Base-by-base conservation (phyloP, 2,329 filamentous ascomycete species). In the Aulographum hederae region DNA sequence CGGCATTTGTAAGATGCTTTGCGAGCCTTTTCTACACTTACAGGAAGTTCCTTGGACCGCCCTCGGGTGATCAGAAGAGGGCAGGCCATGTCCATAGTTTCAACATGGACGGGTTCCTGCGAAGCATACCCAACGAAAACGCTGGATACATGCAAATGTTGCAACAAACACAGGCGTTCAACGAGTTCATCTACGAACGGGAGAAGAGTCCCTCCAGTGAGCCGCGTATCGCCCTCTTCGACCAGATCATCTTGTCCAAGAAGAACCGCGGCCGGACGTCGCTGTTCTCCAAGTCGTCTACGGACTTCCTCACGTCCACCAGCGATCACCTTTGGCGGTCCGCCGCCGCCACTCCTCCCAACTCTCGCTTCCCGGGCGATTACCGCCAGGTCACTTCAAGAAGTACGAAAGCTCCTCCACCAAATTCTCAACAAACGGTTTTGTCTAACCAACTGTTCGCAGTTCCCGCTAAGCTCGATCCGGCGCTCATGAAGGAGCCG, bases 401-500 rank as follows among this genome's bases (percentile, higher is more conserved):
- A 52, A 60, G 62, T 65, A 43, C 11, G 11, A 29, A 8, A 26
- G 14, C 29, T 65, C 67, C 3, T 68, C 67, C 10, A 65, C 73
- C 26, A 64, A 5, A 57, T 68, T 26, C 65, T 66, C n/a, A 67
- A n/a, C 15, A 11, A 6, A 18, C 8, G 18, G 15, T 26, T 11
- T 31, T 8, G 18, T 8, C 6, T n/a, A n/a, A 11, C 52, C 62
- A 65, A 36, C 54, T 62, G 19, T 60, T 72, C 11, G 71, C 33
- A 71, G 70, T 80, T 23, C 89, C 89, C 4, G 73, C 80, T 5
- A 85, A 80, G 46, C 65, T 98, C 6, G 89, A 98, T 45, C 68
- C 76, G 3, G 69, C 73, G 11, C 61, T 94, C 29, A 93, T 95
- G 82, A 81, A 82, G 50, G 85, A 94, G 54, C 85, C 85, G 18